These are phyloP conservation scores for Haplosporangium gracile DNA, from an alignment of 192 early-diverging fungal species.

Conservation along the genomic window DNA sequence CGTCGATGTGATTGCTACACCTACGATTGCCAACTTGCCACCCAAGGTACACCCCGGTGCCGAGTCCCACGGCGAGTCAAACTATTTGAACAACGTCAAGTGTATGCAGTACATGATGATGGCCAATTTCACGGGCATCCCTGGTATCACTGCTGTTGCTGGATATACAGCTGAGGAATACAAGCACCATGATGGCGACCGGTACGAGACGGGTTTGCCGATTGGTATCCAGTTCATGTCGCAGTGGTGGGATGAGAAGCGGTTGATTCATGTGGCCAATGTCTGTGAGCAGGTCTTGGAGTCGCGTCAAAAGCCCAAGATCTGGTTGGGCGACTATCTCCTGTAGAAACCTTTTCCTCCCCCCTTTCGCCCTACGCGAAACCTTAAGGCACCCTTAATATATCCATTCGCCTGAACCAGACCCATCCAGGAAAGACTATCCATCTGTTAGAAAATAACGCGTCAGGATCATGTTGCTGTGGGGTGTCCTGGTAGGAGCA, in stretches of 20 bases:
- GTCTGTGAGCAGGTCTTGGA: slow-evolving; percentile 63
- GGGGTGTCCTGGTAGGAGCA: not conserved
- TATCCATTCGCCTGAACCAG: not conserved
- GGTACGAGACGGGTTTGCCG: slow-evolving; percentile 63
- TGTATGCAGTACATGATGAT: slow-evolving; percentile 72
- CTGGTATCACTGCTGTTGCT: slow-evolving; percentile 71
- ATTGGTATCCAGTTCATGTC: slow-evolving; percentile 77
- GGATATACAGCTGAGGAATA: slow-evolving; percentile 61
- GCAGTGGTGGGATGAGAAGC: slow-evolving; percentile 78
- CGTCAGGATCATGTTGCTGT: not conserved
- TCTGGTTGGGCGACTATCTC: slow-evolving; percentile 38
- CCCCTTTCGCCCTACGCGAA: not conserved
- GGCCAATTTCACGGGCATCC: slow-evolving; percentile 76
- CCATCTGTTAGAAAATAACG: not conserved
- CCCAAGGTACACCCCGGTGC: slow-evolving; percentile 64
- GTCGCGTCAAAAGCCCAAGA: slow-evolving; percentile 55
- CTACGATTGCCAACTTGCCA: slow-evolving; percentile 68
- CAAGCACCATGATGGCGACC: slow-evolving; percentile 16
- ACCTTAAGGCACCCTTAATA: not conserved
- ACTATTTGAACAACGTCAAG: slow-evolving; percentile 64
- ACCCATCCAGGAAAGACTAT: not conserved
- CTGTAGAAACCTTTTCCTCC: not conserved
- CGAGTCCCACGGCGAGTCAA: slow-evolving; percentile 62
- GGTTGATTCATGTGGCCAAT: slow-evolving; percentile 70
- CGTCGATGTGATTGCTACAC: slow-evolving; percentile 75